Base-by-base conservation (phyloP, 805 yeast species). In the Clavispora asparagi region DNA sequence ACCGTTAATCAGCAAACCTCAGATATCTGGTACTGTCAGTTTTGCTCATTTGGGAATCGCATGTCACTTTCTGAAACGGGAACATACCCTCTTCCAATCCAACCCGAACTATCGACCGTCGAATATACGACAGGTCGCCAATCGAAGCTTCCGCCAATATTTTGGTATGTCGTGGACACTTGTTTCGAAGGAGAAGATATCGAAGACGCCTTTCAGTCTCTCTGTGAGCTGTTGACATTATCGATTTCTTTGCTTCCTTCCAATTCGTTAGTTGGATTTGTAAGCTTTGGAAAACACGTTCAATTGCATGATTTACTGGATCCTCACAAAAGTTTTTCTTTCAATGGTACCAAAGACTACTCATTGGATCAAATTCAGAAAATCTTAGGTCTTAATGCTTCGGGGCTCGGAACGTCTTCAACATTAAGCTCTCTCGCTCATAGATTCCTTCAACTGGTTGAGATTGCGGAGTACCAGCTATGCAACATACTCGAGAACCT, bases 211-310 rank as follows among this genome's bases (percentile, higher is more conserved):
- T 67, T 57, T 44, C 53, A 57, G 12, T 70, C 82, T 0, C 58
- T 83, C 49, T 76, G 74, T 47, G 84, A 81, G 41, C 70, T 78
- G 3, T 57, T 83, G 16, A 50, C 69, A 14, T 57, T 68, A 10
- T 67, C 79, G 5, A 57, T 78, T 45, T 64, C 67, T 42, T 64
- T 81, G 23, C 61, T 83, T 30, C 87, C 87, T 1, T 72, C 76
- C 23, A 66, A 77, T 50, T 70, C 84, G 1, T 58, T 79, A 32
- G 77, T 83, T 35, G 85, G 85, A 1, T 63, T 83, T 23, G 68
- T 83, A 41, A 70, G 82, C 0, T 82, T 62, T 63, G 88, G 87
- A 6, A 79, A 79, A 46, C 70, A 80, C 56, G 83, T 82, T 25
- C 75, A 71, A 52, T 67, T 83, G 23, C 82, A 80, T 56, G 85